Evolutionary conservation across 257 asterid species (phyloP), one percentile per base, ranked within the genome.

Genomic region (Fraxinus excelsior): DNA sequence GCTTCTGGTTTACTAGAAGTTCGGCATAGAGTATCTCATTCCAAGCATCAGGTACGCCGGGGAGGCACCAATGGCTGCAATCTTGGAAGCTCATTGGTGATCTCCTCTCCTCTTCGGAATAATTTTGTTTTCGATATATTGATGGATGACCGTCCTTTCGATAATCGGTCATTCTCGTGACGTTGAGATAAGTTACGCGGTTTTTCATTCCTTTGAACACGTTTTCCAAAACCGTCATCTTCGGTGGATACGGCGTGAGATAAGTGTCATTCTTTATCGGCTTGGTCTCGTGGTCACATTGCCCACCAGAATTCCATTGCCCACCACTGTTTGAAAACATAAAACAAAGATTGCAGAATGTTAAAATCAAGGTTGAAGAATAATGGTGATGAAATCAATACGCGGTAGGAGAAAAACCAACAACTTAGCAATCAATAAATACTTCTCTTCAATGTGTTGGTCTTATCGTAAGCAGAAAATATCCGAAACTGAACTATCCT

Each of bases 41-140:
- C 97, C 97, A 91, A 0, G 88, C 73, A 79, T 91, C 97, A 12
- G 96, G 97, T 19, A 90, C 92, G 1, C 97, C 97, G 0, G 97
- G 97, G 4, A 91, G 91, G 71, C 97, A 91, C 97, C 97, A 91
- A 79, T 91, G 97, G 82, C 96, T 88, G 76, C 97, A 91, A 65
- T 91, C 96, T 40, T 91, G 97, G 37, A 78, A 71, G 13, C 69
- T 80, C 70, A 88, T 60, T 5, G 86, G 92, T 23, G 88, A 70
- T 81, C 51, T 70, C 72, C 74, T 83, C 78, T 91, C 92, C 16
- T 71, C 81, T 0, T 82, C 82, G 2, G 90, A 70, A 6, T 74
- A 65, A 28, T 82, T 76, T 3, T 46, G 87, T 32, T 81, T 91
- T 78, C 94, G 62, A 12, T 88, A 87, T 8, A 91, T 70, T 28